phyloP scores from a whole-genome alignment of 2,329 filamentous ascomycete species.

The Ophiocordyceps australis region DNA sequence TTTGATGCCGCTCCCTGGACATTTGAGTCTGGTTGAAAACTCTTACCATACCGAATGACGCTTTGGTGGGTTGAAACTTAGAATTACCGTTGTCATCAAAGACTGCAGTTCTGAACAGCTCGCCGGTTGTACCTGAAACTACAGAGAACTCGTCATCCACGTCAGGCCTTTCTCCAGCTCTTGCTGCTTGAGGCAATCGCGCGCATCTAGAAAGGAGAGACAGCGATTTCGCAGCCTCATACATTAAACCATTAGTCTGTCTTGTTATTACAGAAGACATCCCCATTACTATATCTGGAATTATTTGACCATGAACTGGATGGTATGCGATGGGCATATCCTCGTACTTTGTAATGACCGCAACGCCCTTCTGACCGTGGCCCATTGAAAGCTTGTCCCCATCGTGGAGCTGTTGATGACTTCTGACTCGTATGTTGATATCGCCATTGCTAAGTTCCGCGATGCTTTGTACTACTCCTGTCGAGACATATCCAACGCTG shows the following conservation, averaged over 20 bases:
- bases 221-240: neutral
- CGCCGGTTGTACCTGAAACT: neutral
- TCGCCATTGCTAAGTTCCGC: neutral
- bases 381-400: neutral
- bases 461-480: neutral
- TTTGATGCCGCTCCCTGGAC: neutral
- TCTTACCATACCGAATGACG: neutral
- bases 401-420: neutral
- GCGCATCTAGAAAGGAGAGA: neutral
- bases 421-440: neutral
- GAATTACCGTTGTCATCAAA: neutral
- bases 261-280: neutral
- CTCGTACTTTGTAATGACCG: neutral
- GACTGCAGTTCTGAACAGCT: neutral
- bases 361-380: neutral
- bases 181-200: neutral
- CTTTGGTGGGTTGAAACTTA: neutral
- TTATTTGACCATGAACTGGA: neutral
- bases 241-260: neutral
- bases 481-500: neutral
- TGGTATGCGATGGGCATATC: neutral
- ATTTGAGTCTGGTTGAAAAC: neutral
- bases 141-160: neutral
- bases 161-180: neutral
- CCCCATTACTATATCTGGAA: neutral